phyloP scores from a whole-genome alignment of 148 eudicot genomes.

The Vaccinium myrtillus region DNA sequence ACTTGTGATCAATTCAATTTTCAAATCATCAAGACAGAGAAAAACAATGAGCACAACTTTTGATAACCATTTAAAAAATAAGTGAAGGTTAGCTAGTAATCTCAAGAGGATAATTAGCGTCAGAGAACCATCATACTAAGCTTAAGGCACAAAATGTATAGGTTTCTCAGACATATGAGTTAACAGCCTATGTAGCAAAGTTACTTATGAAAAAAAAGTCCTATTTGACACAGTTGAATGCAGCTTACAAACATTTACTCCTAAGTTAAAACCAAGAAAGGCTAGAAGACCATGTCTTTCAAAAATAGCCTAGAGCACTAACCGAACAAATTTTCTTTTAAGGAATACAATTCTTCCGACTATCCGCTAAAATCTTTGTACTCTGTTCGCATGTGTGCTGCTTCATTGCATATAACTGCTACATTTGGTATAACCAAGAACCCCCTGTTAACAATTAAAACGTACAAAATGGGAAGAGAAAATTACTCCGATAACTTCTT shows the following conservation, averaged over 20 bases:
- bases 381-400: neutral
- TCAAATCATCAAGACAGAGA: neutral
- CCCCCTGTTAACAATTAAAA: neutral
- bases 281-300: constrained; percentile 2
- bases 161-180: neutral
- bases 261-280: neutral
- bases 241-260: constrained; percentile 1
- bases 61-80: neutral
- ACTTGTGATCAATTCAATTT: neutral
- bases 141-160: neutral
- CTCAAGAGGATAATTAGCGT: neutral
- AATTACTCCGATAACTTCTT: neutral
- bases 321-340: neutral
- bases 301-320: constrained; percentile 2
- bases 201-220: neutral
- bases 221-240: neutral
- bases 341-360: neutral
- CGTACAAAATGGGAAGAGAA: neutral
- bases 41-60: neutral
- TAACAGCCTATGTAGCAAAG: neutral
- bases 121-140: neutral
- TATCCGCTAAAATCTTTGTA: neutral
- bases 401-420: neutral
- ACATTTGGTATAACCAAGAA: neutral
- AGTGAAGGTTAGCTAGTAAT: neutral